A percentile compares a stretch with the other conserved stretches of the same genome.
Evolutionary conservation across 305 asterid species (phyloP).

Genomic region (Plantago coronopus): DNA sequence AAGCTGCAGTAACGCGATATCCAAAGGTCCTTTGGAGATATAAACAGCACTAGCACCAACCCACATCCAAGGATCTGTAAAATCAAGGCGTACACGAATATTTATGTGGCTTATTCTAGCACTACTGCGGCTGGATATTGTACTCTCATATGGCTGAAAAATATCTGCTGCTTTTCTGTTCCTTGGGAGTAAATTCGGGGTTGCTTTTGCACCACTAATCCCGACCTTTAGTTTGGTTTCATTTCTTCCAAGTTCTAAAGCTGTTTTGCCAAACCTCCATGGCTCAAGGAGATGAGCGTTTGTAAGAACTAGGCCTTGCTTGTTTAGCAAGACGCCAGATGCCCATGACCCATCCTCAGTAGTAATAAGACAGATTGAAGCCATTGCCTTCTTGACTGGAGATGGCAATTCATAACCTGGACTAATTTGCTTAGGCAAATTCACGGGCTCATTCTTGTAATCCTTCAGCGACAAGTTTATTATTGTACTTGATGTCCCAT

Average conservation of each 20-base stretch:
- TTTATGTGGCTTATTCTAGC: constrained; percentile 39
- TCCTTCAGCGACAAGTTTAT: constrained; percentile 27
- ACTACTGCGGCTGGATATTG: constrained; percentile 32
- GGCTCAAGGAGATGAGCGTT: constrained; percentile 98
- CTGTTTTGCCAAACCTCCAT: constrained; percentile 87
- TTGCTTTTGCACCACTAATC: constrained; percentile 21
- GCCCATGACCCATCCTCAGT: constrained; percentile 96
- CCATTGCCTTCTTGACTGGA: constrained; percentile 75
- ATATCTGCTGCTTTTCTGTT: constrained; percentile 29
- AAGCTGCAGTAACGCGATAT: constrained; percentile 83
- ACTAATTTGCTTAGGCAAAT: constrained; percentile 28
- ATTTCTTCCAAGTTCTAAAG: constrained; percentile 40
- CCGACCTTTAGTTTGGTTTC: constrained; percentile 29
- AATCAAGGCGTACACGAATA: constrained; percentile 74
- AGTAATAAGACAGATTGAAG: constrained; percentile 83
- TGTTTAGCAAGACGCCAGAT: constrained; percentile 85
- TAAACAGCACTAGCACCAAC: constrained; percentile 70
- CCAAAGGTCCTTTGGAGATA: constrained; percentile 88
- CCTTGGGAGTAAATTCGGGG: constrained; percentile 28
- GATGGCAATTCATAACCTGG: constrained; percentile 35
- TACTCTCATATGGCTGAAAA: constrained; percentile 27
- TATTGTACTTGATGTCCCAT: constrained; percentile 32
- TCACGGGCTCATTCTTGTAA: constrained; percentile 30
- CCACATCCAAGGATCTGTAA: constrained; percentile 90
- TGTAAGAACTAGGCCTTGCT: constrained; percentile 86